Conservation (phyloP, 768 basidiomycete species). For the Pholiota molesta region DNA sequence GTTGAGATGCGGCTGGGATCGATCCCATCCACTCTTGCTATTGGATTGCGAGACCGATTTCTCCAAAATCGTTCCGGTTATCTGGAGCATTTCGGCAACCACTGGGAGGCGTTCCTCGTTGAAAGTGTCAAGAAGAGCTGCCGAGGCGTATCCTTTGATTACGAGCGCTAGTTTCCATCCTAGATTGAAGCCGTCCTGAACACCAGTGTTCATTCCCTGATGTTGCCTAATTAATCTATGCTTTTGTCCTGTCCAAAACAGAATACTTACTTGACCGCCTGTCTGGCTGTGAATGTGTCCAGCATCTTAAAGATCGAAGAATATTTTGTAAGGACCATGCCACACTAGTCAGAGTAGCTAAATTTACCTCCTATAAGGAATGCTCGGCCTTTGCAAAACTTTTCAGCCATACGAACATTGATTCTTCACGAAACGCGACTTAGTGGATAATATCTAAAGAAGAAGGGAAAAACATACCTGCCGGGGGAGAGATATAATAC, state of each 20-base stretch:
- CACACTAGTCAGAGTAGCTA: neutral
- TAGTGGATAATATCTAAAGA: no score
- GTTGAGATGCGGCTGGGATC: slow-evolving; percentile 19
- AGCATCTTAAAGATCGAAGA: slow-evolving; percentile 24
- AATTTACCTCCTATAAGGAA: slow-evolving; percentile 20
- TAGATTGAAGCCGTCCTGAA: slow-evolving; percentile 30
- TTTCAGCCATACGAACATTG: slow-evolving; percentile 20
- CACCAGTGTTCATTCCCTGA: slow-evolving; percentile 15
- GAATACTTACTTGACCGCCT: slow-evolving; percentile 27
- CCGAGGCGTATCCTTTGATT: slow-evolving; percentile 23
- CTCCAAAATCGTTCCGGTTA: slow-evolving; percentile 28
- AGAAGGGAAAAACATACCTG: slow-evolving; percentile 19
- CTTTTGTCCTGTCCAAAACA: neutral
- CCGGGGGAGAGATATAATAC: slow-evolving; percentile 30
- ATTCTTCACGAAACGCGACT: slow-evolving; percentile 4
- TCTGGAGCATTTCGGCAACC: slow-evolving; percentile 38
- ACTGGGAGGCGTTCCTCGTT: slow-evolving; percentile 36
- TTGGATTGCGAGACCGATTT: slow-evolving; percentile 11
- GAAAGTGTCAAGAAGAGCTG: slow-evolving; percentile 31
- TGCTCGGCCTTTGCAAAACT: slow-evolving; percentile 15
- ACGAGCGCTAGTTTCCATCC: slow-evolving; percentile 37
- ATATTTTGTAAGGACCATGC: neutral
- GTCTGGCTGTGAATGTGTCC: slow-evolving; percentile 37
- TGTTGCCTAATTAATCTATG: neutral
- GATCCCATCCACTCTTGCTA: neutral